These are phyloP conservation scores for Coniochaeta hoffmannii DNA, from an alignment of 2,329 filamentous ascomycete species.

Conservation along the genomic window DNA sequence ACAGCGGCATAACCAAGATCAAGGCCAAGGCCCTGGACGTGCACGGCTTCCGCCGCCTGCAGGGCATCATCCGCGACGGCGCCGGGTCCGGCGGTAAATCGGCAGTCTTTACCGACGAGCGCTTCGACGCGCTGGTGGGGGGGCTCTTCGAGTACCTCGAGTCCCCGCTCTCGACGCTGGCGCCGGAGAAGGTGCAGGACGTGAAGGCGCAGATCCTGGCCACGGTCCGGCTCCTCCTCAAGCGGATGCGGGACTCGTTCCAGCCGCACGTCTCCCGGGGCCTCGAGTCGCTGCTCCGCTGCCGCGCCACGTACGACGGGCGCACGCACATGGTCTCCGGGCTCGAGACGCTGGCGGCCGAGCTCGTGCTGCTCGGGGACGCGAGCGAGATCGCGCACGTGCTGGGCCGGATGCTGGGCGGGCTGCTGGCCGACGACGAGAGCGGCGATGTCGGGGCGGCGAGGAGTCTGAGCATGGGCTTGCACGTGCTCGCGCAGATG, in stretches of 20 bases:
- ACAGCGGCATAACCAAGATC: constrained; percentile 69
- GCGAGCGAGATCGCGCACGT: constrained; percentile 51
- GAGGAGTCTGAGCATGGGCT: constrained; percentile 47
- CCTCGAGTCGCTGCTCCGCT: constrained; percentile 58
- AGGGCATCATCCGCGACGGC: constrained; percentile 64
- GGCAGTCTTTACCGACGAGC: constrained; percentile 53
- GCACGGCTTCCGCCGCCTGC: constrained; percentile 72
- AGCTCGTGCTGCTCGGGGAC: constrained; percentile 60
- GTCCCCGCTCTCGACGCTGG: constrained; percentile 44
- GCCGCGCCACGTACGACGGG: constrained; percentile 59
- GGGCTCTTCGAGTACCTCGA: constrained; percentile 68
- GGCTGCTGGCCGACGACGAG: constrained; percentile 35
- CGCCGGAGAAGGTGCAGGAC: constrained; percentile 60
- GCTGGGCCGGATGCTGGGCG: constrained; percentile 41
- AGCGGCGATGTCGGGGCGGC: constrained; percentile 32
- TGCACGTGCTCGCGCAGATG: constrained; percentile 55
- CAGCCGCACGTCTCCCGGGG: constrained; percentile 60
- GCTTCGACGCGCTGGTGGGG: constrained; percentile 59
- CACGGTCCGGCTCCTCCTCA: constrained; percentile 66
- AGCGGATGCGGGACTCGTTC: constrained; percentile 58
- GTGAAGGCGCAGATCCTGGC: constrained; percentile 68
- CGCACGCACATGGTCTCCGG: constrained; percentile 66
- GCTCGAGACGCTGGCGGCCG: constrained; percentile 65
- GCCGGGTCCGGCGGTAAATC: constrained; percentile 20
- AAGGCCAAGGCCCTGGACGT: constrained; percentile 67